phyloP scores from a whole-genome alignment of 192 early-diverging fungal species.

The Coemansia sp. region DNA sequence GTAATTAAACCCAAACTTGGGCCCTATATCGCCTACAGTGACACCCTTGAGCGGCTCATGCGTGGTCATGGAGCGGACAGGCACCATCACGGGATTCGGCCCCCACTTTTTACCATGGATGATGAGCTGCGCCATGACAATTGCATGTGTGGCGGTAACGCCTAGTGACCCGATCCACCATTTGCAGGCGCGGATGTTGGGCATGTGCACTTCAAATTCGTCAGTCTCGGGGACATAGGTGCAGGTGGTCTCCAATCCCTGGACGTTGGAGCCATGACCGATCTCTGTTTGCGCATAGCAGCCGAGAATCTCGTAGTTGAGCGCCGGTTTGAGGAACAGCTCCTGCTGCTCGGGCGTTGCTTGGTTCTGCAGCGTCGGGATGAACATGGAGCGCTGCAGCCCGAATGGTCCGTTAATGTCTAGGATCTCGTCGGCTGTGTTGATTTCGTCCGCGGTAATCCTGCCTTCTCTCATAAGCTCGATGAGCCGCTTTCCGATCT shows the following conservation, averaged over 20 bases:
- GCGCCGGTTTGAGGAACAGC: constrained; percentile 72
- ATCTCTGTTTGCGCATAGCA: constrained; percentile 89
- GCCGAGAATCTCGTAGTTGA: constrained; percentile 76
- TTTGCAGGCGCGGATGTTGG: constrained; percentile 75
- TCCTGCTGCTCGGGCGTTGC: constrained; percentile 78
- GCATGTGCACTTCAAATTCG: constrained; percentile 86
- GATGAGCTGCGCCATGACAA: constrained; percentile 83
- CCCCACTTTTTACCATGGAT: constrained; percentile 75
- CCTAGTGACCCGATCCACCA: constrained; percentile 90
- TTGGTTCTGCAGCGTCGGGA: constrained; percentile 76
- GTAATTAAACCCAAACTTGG: constrained; percentile 85
- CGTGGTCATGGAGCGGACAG: constrained; percentile 72
- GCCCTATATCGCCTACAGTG: constrained; percentile 85
- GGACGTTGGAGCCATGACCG: constrained; percentile 71
- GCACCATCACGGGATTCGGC: constrained; percentile 79
- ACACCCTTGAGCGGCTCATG: constrained; percentile 77
- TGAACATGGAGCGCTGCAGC: constrained; percentile 83
- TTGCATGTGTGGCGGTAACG: constrained; percentile 77
- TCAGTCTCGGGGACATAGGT: constrained; percentile 81
- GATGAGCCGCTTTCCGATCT: constrained; percentile 65
- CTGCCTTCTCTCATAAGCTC: constrained; percentile 58
- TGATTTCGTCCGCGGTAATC: constrained; percentile 34
- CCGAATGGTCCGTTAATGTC: constrained; percentile 59
- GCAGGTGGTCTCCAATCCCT: constrained; percentile 88
- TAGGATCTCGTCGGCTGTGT: constrained; percentile 63